A percentile compares a stretch with the other conserved stretches of the same genome.
These are phyloP conservation scores for Cryptococcus sp. DNA, from an alignment of 1,284 basidiomycete species.

Conservation along the genomic window DNA sequence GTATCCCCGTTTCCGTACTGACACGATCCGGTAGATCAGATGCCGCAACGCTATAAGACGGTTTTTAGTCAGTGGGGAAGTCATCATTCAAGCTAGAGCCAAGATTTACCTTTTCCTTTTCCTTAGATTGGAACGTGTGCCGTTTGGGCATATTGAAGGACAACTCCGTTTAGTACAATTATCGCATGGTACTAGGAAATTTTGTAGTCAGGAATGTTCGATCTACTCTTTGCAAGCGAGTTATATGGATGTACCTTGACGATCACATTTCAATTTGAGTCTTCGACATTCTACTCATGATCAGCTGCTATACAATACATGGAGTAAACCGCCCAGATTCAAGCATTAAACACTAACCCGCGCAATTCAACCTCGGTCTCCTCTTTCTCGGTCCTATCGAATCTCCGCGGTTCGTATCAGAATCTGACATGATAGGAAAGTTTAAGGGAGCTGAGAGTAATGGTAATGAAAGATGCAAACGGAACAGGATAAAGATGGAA, in stretches of 20 bases:
- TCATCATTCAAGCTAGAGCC: no score
- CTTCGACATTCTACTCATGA: slow-evolving; percentile 11
- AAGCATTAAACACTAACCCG: neutral
- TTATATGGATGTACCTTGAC: slow-evolving; percentile 5
- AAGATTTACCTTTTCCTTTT: neutral
- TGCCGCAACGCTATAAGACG: no score
- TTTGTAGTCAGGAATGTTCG: neutral
- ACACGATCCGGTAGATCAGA: no score
- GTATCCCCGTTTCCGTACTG: no score
- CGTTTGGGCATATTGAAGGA: slow-evolving; percentile 21
- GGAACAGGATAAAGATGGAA: no score
- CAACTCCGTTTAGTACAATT: slow-evolving; percentile 27
- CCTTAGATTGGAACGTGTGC: slow-evolving; percentile 11
- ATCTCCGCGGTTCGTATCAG: neutral
- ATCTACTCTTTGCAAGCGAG: neutral
- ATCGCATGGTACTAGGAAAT: slow-evolving; percentile 18
- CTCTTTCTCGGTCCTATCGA: slow-evolving; percentile 1
- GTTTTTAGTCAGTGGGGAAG: no score
- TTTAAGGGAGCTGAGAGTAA: no score
- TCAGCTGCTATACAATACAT: neutral
- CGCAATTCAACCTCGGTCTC: slow-evolving; percentile 4
- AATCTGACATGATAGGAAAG: neutral
- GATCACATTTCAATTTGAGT: slow-evolving; percentile 24
- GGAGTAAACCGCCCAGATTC: neutral
- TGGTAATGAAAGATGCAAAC: no score